Base-by-base conservation (phyloP, 179 eudicot species). In the Heliamphora pulchella region DNA sequence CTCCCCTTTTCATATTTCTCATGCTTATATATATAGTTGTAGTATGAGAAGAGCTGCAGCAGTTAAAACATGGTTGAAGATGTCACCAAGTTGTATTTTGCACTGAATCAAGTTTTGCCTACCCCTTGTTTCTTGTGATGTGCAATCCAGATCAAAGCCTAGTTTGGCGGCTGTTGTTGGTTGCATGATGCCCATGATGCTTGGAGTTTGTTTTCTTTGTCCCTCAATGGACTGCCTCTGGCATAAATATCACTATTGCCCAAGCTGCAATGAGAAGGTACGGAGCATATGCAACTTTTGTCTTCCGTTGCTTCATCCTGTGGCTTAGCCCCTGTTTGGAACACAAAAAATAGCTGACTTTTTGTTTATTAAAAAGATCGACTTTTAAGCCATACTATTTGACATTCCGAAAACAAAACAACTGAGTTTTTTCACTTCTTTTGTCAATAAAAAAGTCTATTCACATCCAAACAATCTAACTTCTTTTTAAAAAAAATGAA, bases 171-270 rank as follows among this genome's bases (percentile, higher is more conserved):
- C 97, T 57, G 79, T 85, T 71, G 88, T 94, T 74, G 97, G 91
- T 63, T 94, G 98, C 79, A 91, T 94, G 96, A 93, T 90, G 92
- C 98, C 98, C 8, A 41, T 81, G 65, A 55, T 67, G 68, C 79
- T 81, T 67, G 83, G 83, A 55, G 22, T 68, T 59, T 81, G 83
- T 76, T 81, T 81, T 86, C 98, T 94, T 13, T 93, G 90, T 82
- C 97, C 97, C 78, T 86, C 89, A 31, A 91, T 83, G 96, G 96
- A 94, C 80, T 94, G 98, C 81, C 93, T 94, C 72, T 94, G 98
- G 98, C 98, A 94, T 76, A 94, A 94, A 63, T 94, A 89, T 86
- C 98, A 94, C 83, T 90, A 92, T 72, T 94, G 98, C 75, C 98
- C 98, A 2, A 82, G 83, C 84, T 94, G 98, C 85, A 86, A 86